Base-by-base conservation (phyloP, 1,139 yeast species). In the Scheffersomyces lignicola region DNA sequence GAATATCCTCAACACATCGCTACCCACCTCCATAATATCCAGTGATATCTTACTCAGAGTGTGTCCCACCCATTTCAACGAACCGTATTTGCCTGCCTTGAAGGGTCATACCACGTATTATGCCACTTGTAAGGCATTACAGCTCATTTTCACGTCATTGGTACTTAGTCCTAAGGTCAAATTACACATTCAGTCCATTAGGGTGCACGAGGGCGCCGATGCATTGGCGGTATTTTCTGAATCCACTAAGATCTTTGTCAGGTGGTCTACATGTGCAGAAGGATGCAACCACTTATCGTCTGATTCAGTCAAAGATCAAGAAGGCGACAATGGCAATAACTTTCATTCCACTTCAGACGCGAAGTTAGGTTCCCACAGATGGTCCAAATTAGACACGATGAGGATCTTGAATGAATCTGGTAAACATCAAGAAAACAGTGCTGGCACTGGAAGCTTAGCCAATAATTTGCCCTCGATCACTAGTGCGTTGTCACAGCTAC, bases 241-340 rank as follows among this genome's bases (percentile, higher is more conserved):
- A 31, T 59, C 80, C 7, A 77, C 82, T 16, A 80, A 80, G 44
- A 58, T 83, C 17, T 60, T 73, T 18, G 57, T 83, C 2, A 65
- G 82, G 38, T 83, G 88, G 87, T 63, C 72, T 33, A 81, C 86
- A 1, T 80, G 87, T 47, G 50, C 60, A 13, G 71, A 72, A 18
- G 75, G 75, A 5, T 77, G 83, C 44, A 51, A 49, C 5, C 80
- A 76, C 52, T 56, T 76, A 25, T 44, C 55, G 4, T 32, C 37
- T 3, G 41, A 39, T 18, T 47, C 42, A 24, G 41, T 33, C 9
- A 36, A 43, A 8, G 42, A 37, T 4, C 48, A 43, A 27, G 38
- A 43, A 2, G 43, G 44, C 10, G 34, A 43, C 36, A 10, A 11
- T 24, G 28, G n/a, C 14, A 12, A 16, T 7, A 24, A 6, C 5